These are phyloP conservation scores for Taphrina populina DNA, from an alignment of 1,139 yeast genomes.

Conservation along the genomic window DNA sequence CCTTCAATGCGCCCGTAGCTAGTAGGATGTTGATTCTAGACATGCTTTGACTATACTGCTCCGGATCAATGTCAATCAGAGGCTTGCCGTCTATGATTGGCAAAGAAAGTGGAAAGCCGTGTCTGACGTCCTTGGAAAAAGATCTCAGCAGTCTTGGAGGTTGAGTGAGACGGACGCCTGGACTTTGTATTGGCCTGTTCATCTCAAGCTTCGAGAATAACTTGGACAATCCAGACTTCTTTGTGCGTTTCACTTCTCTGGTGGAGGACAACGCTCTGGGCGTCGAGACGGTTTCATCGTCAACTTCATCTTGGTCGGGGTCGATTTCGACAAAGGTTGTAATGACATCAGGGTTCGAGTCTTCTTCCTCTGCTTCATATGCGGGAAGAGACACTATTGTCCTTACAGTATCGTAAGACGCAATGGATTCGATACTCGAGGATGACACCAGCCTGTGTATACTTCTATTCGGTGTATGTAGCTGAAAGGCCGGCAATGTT, in stretches of 20 bases:
- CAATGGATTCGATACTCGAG: not conserved
- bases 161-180: conserved; percentile 16
- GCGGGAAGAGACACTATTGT: conserved; percentile 4
- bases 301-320: conserved; percentile 12
- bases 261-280: not conserved
- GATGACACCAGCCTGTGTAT: not conserved
- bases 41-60: conserved; percentile 1
- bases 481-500: conserved; percentile 7
- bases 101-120: conserved; percentile 4
- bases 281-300: conserved; percentile 9
- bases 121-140: conserved; percentile 2
- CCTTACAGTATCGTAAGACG: not conserved
- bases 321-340: conserved; percentile 27
- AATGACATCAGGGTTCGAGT: conserved; percentile 27
- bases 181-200: not conserved
- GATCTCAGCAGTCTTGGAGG: conserved; percentile 3
- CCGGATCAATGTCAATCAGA: conserved; percentile 3
- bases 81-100: conserved; percentile 5
- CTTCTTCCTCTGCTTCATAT: conserved; percentile 7
- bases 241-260: not conserved
- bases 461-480: conserved; percentile 8
- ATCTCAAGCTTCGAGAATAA: not conserved
- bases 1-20: not conserved
- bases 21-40: conserved; percentile 14
- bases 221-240: conserved; percentile 11